A percentile compares a stretch with the other conserved stretches of the same genome.
Conservation (phyloP, 2,329 filamentous ascomycete species). For the Metarhizium album region DNA sequence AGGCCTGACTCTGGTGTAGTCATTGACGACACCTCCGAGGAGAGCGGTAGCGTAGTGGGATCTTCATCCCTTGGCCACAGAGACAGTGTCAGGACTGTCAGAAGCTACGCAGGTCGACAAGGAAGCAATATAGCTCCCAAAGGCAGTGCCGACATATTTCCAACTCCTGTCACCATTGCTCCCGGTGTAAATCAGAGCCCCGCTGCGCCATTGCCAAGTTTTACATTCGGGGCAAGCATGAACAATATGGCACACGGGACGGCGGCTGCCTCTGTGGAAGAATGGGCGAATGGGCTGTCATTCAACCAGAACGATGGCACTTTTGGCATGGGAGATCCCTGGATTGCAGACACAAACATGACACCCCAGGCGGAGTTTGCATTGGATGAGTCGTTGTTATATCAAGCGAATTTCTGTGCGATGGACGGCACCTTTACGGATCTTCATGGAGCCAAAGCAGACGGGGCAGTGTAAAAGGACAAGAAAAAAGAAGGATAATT, state of each 20-base stretch:
- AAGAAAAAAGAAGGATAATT: neutral
- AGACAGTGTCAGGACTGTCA: constrained; percentile 22
- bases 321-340: constrained; percentile 14
- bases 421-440: constrained; percentile 16
- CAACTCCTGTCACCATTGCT: neutral
- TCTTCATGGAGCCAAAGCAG: neutral
- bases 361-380: constrained; percentile 16
- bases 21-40: constrained; percentile 28
- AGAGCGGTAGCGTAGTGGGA: constrained; percentile 22
- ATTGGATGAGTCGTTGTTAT: constrained; percentile 10
- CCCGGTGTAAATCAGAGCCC: neutral
- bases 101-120: constrained; percentile 7
- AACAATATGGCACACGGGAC: neutral
- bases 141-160: constrained; percentile 4
- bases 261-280: constrained; percentile 14
- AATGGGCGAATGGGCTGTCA: constrained; percentile 19
- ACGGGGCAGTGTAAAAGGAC: neutral
- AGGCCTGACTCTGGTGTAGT: constrained; percentile 28
- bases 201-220: neutral
- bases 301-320: constrained; percentile 13
- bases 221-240: neutral
- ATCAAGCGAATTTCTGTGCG: constrained; percentile 12
- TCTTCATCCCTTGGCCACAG: constrained; percentile 13
- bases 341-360: constrained; percentile 11
- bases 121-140: constrained; percentile 17